Conservation (phyloP, 208 protist species). For the Trypanosoma scelopori region DNA sequence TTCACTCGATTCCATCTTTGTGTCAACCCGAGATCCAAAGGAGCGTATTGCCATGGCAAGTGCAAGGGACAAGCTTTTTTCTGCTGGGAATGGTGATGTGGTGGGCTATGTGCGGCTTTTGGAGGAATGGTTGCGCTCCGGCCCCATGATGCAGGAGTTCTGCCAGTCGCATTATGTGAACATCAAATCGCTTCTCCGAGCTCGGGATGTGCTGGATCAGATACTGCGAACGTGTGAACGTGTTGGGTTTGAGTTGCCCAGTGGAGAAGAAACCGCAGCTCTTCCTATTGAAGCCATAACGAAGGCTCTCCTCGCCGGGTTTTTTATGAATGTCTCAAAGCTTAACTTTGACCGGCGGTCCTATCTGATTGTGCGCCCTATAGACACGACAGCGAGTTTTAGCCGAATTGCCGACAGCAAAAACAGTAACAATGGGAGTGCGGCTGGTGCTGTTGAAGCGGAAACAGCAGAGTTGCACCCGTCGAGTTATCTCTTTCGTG, state of each 20-base stretch:
- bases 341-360: slow-evolving; percentile 74
- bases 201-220: slow-evolving; percentile 86
- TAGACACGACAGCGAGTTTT: slow-evolving; percentile 40
- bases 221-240: slow-evolving; percentile 82
- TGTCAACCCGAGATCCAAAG: slow-evolving; percentile 91
- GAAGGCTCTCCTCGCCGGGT: slow-evolving; percentile 74
- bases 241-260: slow-evolving; percentile 61
- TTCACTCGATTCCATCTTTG: slow-evolving; percentile 95
- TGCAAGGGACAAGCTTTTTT: slow-evolving; percentile 75
- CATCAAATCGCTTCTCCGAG: slow-evolving; percentile 62
- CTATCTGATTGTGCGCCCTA: slow-evolving; percentile 74
- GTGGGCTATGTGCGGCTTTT: slow-evolving; percentile 80
- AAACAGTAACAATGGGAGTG: slow-evolving; percentile 3
- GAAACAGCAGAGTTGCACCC: slow-evolving; percentile 73
- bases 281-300: slow-evolving; percentile 56
- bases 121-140: slow-evolving; percentile 81
- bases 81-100: slow-evolving; percentile 83
- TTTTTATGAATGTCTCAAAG: slow-evolving; percentile 89
- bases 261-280: slow-evolving; percentile 13
- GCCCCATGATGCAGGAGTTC: slow-evolving; percentile 68
- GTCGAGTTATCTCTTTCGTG: slow-evolving; percentile 70
- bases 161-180: slow-evolving; percentile 79
- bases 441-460: slow-evolving; percentile 17
- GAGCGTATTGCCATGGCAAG: slow-evolving; percentile 64
- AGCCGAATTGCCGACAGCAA: not conserved